phyloP scores from a whole-genome alignment of 345 rosid species.

The Geranium brycei region DNA sequence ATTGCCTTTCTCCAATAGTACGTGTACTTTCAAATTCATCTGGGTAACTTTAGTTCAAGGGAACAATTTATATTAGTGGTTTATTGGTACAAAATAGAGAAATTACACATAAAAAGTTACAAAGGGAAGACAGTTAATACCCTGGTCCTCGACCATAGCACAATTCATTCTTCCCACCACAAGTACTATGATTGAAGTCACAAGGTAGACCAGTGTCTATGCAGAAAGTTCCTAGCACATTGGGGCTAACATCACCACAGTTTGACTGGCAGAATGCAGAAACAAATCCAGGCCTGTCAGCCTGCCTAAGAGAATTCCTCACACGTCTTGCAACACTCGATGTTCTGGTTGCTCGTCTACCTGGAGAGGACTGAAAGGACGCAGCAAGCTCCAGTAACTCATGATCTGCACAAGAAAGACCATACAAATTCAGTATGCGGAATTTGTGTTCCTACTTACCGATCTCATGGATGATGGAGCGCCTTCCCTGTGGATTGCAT shows the following conservation, averaged over 20 bases:
- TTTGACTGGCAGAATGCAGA: conserved; percentile 95
- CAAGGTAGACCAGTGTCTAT: conserved; percentile 80
- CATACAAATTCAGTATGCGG: not conserved
- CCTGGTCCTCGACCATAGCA: conserved; percentile 99
- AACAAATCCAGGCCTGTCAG: conserved; percentile 74
- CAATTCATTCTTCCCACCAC: conserved; percentile 80
- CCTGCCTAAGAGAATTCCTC: conserved; percentile 62
- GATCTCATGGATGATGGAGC: not conserved
- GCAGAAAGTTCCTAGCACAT: conserved; percentile 93
- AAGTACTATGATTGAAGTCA: conserved; percentile 97
- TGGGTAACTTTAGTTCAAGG: conserved; percentile 40
- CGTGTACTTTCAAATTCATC: conserved; percentile 97
- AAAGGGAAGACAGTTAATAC: conserved; percentile 25
- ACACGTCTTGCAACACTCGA: conserved; percentile 67
- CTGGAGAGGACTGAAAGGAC: conserved; percentile 63
- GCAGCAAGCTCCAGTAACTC: conserved; percentile 89
- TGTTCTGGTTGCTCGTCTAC: conserved; percentile 48
- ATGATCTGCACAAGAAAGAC: conserved; percentile 35
- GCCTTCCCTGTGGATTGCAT: not conserved
- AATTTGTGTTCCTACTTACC: not conserved
- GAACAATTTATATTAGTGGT: not conserved
- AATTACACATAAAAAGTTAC: not conserved
- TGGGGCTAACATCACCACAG: conserved; percentile 98
- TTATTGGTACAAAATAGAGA: conserved; percentile 7
- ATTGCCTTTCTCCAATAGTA: conserved; percentile 87